Evolutionary conservation across 768 basidiomycete genomes (phyloP), one percentile per base, ranked within the genome.

Genomic region (Candolleomyces efflorescens): DNA sequence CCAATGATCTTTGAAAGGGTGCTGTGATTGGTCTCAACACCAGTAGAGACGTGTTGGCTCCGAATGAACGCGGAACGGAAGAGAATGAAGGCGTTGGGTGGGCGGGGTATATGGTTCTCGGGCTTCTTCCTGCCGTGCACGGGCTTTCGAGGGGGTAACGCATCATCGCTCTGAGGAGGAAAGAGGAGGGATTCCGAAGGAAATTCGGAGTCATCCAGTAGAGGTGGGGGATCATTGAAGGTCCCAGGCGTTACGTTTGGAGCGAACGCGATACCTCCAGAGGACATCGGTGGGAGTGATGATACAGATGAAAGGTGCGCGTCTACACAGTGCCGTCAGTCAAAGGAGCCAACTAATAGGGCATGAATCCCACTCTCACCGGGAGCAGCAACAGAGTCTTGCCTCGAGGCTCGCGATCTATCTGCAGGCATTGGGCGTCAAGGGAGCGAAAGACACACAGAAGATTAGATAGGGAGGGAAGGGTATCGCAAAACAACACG

Each of bases 1-100:
- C 90, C 90, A 59, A 91, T 89, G 65, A 90, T 92, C 81, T 90
- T 91, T 11, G 89, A 90, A 11, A 92, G 75, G 4, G 90, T 90
- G 65, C 85, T 86, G 73, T 90, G 90, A 68, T 88, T 90, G 37
- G 87, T 88, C 75, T 92, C 90, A 59, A 92, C 85, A 58, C 81
- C 84, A 7, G 86, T 82, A 7, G 88, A 84, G 62, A 92, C 88
- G 63, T 87, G 87, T 63, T 88, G 85, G 64, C 76, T 81, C 72
- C 87, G 88, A 68, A 91, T 88, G 72, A 91, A 91, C 1, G 86
- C 84, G 0, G 88, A 89, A 59, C 90, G 85, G 78, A 92, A 92
- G 65, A 92, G 81, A 67, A 92, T 92, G 73, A 92, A 92, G 18
- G 90, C 90, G 65, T 92, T 92, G 2, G 90, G 88, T 2, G 90